Conservation (phyloP, 306 rosid genomes). For the Vigna mungo region DNA sequence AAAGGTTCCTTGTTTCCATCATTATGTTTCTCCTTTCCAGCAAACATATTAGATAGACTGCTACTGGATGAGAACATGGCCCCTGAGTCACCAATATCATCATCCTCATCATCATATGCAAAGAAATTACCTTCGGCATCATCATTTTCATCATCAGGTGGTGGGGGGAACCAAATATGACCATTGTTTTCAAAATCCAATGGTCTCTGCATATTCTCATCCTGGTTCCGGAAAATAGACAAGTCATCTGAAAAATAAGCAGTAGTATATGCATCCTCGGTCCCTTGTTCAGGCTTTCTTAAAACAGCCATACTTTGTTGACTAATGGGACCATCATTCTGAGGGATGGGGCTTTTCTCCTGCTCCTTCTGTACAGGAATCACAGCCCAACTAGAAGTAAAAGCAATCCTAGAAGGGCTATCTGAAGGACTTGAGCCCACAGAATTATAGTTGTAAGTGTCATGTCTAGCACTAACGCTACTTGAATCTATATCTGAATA, state of each 20-base stretch:
- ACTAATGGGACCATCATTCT: conserved; percentile 52
- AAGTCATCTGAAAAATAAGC: conserved; percentile 73
- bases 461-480: conserved; percentile 84
- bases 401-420: conserved; percentile 82
- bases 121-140: conserved; percentile 72
- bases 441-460: conserved; percentile 58
- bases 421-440: conserved; percentile 75
- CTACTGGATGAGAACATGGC: conserved; percentile 73
- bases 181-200: conserved; percentile 90
- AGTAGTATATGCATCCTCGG: conserved; percentile 65
- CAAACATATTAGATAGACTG: conserved; percentile 74
- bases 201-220: conserved; percentile 64
- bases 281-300: conserved; percentile 64
- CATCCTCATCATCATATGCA: conserved; percentile 88
- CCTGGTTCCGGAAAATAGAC: conserved; percentile 59
- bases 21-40: conserved; percentile 72
- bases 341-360: conserved; percentile 56
- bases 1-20: conserved; percentile 87
- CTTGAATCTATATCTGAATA: conserved; percentile 72
- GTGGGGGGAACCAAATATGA: conserved; percentile 90
- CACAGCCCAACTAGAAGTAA: conserved; percentile 63
- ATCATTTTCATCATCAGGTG: conserved; percentile 75
- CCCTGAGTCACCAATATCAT: conserved; percentile 88
- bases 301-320: conserved; percentile 72
- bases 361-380: conserved; percentile 68